Base-by-base conservation (phyloP, 306 rosid species). In the Acacia confusa region DNA sequence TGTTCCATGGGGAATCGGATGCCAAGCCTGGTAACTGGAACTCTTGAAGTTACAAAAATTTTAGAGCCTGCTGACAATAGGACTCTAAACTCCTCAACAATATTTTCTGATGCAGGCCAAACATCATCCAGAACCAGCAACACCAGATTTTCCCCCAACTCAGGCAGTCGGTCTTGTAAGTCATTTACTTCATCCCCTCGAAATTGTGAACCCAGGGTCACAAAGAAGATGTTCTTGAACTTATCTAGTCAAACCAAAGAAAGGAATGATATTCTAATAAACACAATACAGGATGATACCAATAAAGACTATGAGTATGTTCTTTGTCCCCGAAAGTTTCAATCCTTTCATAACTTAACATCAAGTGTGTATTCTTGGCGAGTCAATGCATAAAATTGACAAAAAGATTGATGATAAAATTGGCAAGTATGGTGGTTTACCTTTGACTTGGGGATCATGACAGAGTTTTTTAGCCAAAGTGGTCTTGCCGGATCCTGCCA, bases 51-150 rank as follows among this genome's bases (percentile, higher is more conserved):
- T 27, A 67, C 27, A 10, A 67, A 36, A 67, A 67, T 67, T 12
- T 36, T 67, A 36, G 72, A 67, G 20, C n/a, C 16, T 40, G 50
- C 13, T 38, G 73, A n/a, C 11, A 60, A 25, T 25, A 25, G 67
- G n/a, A 12, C 25, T 6, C 50, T 38, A 9, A 40, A 40, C 20
- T 20, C 2, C 52, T 68, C 50, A 40, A 68, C 50, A 68, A 68
- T 1, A 1, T 68, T 10, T 68, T 38, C 9, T 68, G 73, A 68
- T 17, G 8, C 16, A n/a, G 73, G 73, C 28, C 50, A 38, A 68
- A 68, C 73, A 68, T 68, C 50, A 40, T 68, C 73, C 52, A 68
- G 4, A 22, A 68, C 52, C 32, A 38, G n/a, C 73, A 68, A 9
- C 11, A 68, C 48, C 1, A 28, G 25, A 65, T 32, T 16, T 16